These are phyloP conservation scores for Colletotrichum theobromicola DNA, from an alignment of 2,329 filamentous ascomycete species.

Conservation along the genomic window DNA sequence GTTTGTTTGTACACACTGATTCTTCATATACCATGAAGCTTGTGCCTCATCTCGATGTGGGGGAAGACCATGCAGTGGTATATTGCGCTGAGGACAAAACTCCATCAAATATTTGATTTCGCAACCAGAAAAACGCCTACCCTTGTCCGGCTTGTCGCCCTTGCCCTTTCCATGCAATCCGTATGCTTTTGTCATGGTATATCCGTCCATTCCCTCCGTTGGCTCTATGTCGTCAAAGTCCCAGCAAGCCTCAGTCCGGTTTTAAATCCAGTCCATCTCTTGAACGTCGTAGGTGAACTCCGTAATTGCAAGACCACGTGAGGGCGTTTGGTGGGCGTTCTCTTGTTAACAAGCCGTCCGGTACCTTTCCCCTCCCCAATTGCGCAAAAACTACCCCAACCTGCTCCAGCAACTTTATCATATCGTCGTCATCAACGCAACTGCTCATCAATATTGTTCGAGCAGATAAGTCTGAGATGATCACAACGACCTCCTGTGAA, in stretches of 20 bases:
- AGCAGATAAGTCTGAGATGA: not conserved
- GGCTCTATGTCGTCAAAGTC: slow-evolving; percentile 4
- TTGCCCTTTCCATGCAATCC: slow-evolving; percentile 13
- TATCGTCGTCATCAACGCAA: not conserved
- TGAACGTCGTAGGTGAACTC: not conserved
- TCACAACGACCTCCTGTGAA: not conserved
- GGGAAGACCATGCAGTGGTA: not conserved
- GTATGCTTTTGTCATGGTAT: slow-evolving; percentile 17
- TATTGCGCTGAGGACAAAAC: not conserved
- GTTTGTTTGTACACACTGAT: not conserved
- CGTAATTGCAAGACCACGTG: not conserved
- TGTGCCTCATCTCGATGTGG: not conserved
- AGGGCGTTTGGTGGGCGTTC: not conserved
- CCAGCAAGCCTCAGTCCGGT: not conserved
- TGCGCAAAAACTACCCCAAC: not conserved
- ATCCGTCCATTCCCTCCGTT: not conserved
- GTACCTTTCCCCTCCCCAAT: not conserved
- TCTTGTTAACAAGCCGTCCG: not conserved
- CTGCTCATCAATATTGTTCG: not conserved
- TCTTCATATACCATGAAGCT: not conserved
- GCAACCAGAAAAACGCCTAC: not conserved
- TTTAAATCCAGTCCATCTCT: not conserved
- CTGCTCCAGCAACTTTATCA: not conserved
- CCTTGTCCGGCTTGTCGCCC: not conserved
- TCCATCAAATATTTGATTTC: not conserved